Percentiles rank a stretch among this genome's conserved stretches.
phyloP scores from a whole-genome alignment of 257 asterid species.

The Verbena officinalis region DNA sequence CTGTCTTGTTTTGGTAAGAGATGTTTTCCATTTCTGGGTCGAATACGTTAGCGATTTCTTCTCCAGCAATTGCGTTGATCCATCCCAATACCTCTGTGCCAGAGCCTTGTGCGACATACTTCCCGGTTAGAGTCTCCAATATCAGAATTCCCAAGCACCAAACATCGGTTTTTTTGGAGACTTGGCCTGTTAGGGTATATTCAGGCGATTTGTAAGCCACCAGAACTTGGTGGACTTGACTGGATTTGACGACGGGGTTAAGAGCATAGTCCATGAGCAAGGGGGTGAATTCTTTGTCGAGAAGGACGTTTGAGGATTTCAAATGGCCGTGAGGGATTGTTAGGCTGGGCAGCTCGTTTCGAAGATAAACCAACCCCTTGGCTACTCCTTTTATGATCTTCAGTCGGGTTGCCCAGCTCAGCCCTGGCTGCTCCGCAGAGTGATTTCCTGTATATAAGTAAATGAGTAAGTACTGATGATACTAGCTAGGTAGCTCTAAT shows the following conservation, averaged over 20 bases:
- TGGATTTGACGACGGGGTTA: slow-evolving; percentile 67
- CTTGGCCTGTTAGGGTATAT: slow-evolving; percentile 41
- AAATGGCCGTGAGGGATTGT: slow-evolving; percentile 74
- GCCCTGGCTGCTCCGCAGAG: slow-evolving; percentile 41
- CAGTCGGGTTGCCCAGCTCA: slow-evolving; percentile 70
- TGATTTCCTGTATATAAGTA: slow-evolving; percentile 36
- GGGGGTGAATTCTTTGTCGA: slow-evolving; percentile 61
- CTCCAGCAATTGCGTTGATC: slow-evolving; percentile 46
- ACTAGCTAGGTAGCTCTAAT: no score
- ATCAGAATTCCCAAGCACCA: slow-evolving; percentile 85
- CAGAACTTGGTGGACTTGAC: slow-evolving; percentile 59
- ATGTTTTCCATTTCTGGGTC: slow-evolving; percentile 58
- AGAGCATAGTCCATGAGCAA: slow-evolving; percentile 80
- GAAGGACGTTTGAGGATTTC: slow-evolving; percentile 79
- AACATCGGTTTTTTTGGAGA: slow-evolving; percentile 72
- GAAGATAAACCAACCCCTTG: slow-evolving; percentile 68
- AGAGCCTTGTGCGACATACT: slow-evolving; percentile 48
- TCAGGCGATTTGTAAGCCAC: slow-evolving; percentile 83
- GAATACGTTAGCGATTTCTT: slow-evolving; percentile 28
- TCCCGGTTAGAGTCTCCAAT: slow-evolving; percentile 63
- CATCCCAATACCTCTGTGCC: slow-evolving; percentile 45
- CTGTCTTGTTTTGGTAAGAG: slow-evolving; percentile 11
- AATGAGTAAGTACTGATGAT: no score
- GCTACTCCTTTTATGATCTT: slow-evolving; percentile 85
- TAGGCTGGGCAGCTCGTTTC: slow-evolving; percentile 71